Percentiles rank a stretch among this genome's conserved stretches.
These are phyloP conservation scores for Escallonia rubra DNA, from an alignment of 129 eudicot genomes.

Conservation along the genomic window DNA sequence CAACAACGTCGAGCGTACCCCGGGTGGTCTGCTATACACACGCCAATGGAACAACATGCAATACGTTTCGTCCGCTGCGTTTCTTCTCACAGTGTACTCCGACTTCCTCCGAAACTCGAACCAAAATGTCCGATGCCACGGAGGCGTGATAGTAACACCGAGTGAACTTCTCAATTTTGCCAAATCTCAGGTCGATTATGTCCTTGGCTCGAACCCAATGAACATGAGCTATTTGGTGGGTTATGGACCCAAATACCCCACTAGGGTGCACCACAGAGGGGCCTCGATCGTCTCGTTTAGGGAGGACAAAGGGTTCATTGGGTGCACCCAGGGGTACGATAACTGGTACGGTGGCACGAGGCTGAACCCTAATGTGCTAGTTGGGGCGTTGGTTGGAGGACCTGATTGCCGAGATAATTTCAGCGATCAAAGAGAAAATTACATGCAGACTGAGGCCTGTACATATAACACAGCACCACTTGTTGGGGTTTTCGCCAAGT, in stretches of 20 bases:
- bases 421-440: conserved; percentile 49
- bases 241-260: conserved; percentile 51
- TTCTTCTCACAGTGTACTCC: conserved; percentile 50
- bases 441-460: conserved; percentile 76
- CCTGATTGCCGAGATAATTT: conserved; percentile 53
- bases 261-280: conserved; percentile 78
- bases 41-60: conserved; percentile 95
- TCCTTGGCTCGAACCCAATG: conserved; percentile 69
- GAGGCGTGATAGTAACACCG: conserved; percentile 25
- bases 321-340: conserved; percentile 79
- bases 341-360: conserved; percentile 43
- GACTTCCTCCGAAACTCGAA: conserved; percentile 37
- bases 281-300: conserved; percentile 55
- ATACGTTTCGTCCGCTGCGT: conserved; percentile 50
- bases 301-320: conserved; percentile 59
- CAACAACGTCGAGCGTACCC: conserved; percentile 45
- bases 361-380: conserved; percentile 57
- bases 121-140: conserved; percentile 34
- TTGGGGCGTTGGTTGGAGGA: conserved; percentile 82
- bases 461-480: conserved; percentile 77
- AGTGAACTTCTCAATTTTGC: conserved; percentile 45
- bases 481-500: conserved; percentile 76
- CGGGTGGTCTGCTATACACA: conserved; percentile 60
- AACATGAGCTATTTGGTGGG: conserved; percentile 76
- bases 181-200: conserved; percentile 73